Evolutionary conservation across 2,329 filamentous ascomycete genomes (phyloP), one percentile per base, ranked within the genome.

Genomic region (Aspergillus sp.): DNA sequence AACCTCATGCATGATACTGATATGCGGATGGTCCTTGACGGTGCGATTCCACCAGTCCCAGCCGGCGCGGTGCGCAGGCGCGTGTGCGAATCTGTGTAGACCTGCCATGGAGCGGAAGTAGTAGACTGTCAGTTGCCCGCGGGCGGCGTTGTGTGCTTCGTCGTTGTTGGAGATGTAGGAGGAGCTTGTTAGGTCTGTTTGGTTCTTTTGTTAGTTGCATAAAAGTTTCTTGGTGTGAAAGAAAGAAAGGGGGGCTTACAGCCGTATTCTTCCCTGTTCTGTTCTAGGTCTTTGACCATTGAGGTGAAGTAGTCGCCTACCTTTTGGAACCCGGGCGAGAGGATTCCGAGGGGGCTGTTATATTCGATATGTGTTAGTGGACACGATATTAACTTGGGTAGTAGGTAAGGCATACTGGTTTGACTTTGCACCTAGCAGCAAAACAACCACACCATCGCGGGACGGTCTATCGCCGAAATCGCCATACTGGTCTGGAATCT

Each of bases 11-110:
- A 49, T 49, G 17, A 55, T 44, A 32, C 53, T 55, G 39, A 55
- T 44, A 42, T 55, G 34, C 3, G 45, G 17, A 44, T 55, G 24
- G 2, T 50, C 38, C 53, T 55, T 55, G 38, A 24, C 22, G 2
- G 45, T 55, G 36, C 26, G 36, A 13, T 38, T 44, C 53, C 53
- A 55, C 53, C 53, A 55, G 26, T 49, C 38, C 53, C 53, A 55
- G 12, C 53, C 53, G 18, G 42, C 39, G 26, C 53, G 53, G 47
- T 55, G 53, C 13, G 34, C 17, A n/a, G 45, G 24, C 2, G 38
- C 53, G 13, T 55, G 45, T 3, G 53, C 53, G 26, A 55, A 55
- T 5, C 18, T 55, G 38, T 55, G 53, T 9, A 55, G 36, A 3
- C 53, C 53, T 1, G 36, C 45, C 26, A 55, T 36, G 6, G 39